These are phyloP conservation scores for Solanum medicagineum DNA, from an alignment of 257 asterid genomes.

Conservation along the genomic window DNA sequence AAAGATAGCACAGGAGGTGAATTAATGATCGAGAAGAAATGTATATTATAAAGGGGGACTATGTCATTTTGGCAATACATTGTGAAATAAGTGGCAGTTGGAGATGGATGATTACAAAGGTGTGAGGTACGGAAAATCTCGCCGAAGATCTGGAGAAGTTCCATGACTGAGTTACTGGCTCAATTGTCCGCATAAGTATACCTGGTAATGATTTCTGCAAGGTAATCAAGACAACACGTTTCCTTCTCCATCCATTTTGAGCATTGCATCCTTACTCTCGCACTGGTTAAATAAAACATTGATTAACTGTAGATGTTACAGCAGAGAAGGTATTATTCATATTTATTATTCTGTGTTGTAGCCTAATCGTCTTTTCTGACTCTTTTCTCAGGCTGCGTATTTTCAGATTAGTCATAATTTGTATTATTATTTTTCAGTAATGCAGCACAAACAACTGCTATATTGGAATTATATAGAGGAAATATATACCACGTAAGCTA, in stretches of 20 bases:
- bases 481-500: not conserved
- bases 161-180: constrained; percentile 52
- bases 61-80: no score
- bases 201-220: constrained; percentile 59
- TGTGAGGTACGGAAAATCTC: constrained; percentile 78
- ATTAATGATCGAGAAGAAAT: no score
- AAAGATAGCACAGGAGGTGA: no score
- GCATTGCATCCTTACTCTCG: not conserved
- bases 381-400: not conserved
- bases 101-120: no score
- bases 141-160: constrained; percentile 46
- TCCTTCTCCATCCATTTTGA: not conserved
- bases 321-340: not conserved
- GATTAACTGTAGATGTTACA: not conserved
- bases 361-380: not conserved
- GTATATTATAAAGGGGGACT: no score
- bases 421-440: not conserved
- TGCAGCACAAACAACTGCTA: not conserved
- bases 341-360: not conserved
- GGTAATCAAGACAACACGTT: constrained; percentile 29
- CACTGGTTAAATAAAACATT: not conserved
- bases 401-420: not conserved
- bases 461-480: not conserved
- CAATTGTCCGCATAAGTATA: constrained; percentile 74
- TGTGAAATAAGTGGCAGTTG: no score